A percentile compares a stretch with the other conserved stretches of the same genome.
phyloP scores from a whole-genome alignment of 2,329 filamentous ascomycete species.

The Diplocarpon rosae region DNA sequence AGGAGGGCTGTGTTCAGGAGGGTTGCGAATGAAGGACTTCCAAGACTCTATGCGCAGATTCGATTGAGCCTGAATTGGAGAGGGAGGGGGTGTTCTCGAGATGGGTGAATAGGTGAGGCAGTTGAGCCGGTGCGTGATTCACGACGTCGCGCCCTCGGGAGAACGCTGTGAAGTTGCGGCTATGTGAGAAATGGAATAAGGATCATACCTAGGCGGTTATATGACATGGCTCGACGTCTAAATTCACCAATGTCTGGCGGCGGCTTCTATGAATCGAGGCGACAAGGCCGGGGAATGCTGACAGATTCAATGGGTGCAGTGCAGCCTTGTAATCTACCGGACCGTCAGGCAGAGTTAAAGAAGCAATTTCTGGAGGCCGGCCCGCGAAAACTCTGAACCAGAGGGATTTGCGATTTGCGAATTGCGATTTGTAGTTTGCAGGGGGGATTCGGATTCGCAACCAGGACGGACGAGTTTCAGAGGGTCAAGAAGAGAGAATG shows the following conservation, averaged over 20 bases:
- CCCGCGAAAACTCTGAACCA: background rate
- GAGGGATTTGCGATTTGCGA: too few relatives aligned
- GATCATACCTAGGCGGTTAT: constrained; percentile 61
- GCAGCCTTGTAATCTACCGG: too few relatives aligned
- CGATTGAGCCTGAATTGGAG: constrained; percentile 1
- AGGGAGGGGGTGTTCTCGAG: background rate
- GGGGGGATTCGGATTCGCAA: background rate
- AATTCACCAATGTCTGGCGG: background rate
- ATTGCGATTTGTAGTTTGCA: background rate
- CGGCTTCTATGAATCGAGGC: constrained; percentile 4
- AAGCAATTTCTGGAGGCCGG: background rate
- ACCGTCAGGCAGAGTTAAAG: background rate
- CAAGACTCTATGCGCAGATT: constrained; percentile 12
- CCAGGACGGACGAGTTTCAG: constrained; percentile 3
- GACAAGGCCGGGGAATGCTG: too few relatives aligned
- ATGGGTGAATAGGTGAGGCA: background rate
- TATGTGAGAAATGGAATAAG: constrained; percentile 14
- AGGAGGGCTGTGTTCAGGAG: constrained; percentile 9
- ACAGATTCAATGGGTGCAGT: constrained; percentile 1
- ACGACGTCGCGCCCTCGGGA: constrained; percentile 1
- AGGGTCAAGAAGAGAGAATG: background rate
- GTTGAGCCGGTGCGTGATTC: constrained; percentile 1
- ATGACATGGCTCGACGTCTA: constrained; percentile 42
- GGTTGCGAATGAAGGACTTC: too few relatives aligned
- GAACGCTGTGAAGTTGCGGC: constrained; percentile 7